Evolutionary conservation across 179 eudicot genomes (phyloP).

Genomic region (Heliamphora pulchella): DNA sequence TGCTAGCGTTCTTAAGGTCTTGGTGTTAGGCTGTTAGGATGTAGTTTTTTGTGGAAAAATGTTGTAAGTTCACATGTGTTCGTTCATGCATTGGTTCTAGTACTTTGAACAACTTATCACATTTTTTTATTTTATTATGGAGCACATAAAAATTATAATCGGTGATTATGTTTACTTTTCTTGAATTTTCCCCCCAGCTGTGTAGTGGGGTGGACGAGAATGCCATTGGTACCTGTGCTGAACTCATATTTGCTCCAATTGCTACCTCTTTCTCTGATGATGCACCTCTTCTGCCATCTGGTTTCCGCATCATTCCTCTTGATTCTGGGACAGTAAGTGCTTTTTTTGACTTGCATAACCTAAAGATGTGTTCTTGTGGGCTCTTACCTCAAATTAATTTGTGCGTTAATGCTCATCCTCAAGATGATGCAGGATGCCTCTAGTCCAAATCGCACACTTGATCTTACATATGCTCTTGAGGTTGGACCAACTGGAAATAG

Average conservation of each 20-base stretch:
- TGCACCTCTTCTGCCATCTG: conserved; percentile 94
- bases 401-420: no score
- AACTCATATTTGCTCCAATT: conserved; percentile 93
- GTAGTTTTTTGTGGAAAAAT: not conserved
- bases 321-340: conserved; percentile 51
- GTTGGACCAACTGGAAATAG: conserved; percentile 67
- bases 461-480: conserved; percentile 92
- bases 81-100: not conserved
- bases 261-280: conserved; percentile 97
- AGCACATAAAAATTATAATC: not conserved
- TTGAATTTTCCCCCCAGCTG: conserved; percentile 37
- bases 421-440: conserved; percentile 51
- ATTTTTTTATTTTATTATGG: not conserved
- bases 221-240: conserved; percentile 86
- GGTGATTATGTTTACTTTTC: not conserved
- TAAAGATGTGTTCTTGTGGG: not conserved
- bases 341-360: not conserved
- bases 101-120: not conserved
- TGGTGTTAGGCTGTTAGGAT: not conserved
- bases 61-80: not conserved
- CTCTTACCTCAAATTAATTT: not conserved
- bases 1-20: not conserved
- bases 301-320: conserved; percentile 93
- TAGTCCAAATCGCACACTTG: conserved; percentile 76
- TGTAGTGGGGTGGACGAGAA: conserved; percentile 96